phyloP scores from a whole-genome alignment of 1,284 basidiomycete species.

The Clitocybe nebularis region DNA sequence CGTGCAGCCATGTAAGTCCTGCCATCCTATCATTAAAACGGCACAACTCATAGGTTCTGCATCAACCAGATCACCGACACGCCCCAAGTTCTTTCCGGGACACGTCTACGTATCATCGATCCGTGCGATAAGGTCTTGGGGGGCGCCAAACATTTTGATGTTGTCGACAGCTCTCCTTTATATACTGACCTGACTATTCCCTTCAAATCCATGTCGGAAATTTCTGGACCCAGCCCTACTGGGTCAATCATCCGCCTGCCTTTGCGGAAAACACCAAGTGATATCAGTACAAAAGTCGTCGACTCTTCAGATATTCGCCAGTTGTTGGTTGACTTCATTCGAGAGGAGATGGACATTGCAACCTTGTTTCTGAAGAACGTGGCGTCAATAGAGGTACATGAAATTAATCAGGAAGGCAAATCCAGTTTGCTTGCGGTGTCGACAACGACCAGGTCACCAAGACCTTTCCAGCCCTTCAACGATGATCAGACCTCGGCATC shows the following conservation, averaged over 20 bases:
- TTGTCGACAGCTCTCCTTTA: constrained; percentile 17
- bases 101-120: constrained; percentile 39
- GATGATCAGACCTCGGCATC: not conserved
- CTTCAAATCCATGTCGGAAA: constrained; percentile 16
- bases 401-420: constrained; percentile 27
- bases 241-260: constrained; percentile 46
- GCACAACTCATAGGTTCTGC: not conserved
- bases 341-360: constrained; percentile 36
- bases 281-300: constrained; percentile 32
- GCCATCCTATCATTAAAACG: not conserved
- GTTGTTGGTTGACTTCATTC: constrained; percentile 37
- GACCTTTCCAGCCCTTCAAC: not conserved
- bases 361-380: constrained; percentile 44
- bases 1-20: constrained; percentile 43
- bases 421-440: constrained; percentile 14
- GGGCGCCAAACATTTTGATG: constrained; percentile 27
- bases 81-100: constrained; percentile 44
- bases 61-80: constrained; percentile 50
- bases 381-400: constrained; percentile 32
- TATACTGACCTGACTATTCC: constrained; percentile 29
- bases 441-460: constrained; percentile 3
- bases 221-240: constrained; percentile 19
- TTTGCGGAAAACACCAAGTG: constrained; percentile 29
- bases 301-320: constrained; percentile 27
- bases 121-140: constrained; percentile 34